Conservation (phyloP, 2,329 filamentous ascomycete species). For the Emericellopsis atlantica region DNA sequence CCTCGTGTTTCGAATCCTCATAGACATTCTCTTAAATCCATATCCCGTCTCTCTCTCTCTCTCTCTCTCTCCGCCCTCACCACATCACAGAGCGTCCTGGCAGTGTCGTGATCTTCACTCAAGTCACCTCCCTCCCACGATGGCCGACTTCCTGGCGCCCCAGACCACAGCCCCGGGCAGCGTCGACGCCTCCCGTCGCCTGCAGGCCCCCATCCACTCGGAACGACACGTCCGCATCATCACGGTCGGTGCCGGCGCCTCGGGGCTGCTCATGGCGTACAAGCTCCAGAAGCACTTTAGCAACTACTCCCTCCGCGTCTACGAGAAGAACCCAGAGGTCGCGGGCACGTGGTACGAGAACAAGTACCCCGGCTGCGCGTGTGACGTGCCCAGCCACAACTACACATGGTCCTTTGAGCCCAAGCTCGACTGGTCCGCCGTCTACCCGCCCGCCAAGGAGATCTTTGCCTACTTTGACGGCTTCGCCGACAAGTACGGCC, state of each 20-base stretch:
- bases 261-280: slow-evolving; percentile 14
- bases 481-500: slow-evolving; percentile 22
- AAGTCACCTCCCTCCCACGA: neutral
- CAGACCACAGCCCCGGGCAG: slow-evolving; percentile 6
- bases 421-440: slow-evolving; percentile 12
- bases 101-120: neutral
- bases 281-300: slow-evolving; percentile 32
- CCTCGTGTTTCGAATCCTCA: no score
- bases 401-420: slow-evolving; percentile 6
- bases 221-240: slow-evolving; percentile 9
- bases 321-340: slow-evolving; percentile 37
- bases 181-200: slow-evolving; percentile 6
- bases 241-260: slow-evolving; percentile 15
- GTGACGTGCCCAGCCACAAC: slow-evolving; percentile 16
- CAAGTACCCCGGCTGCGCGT: slow-evolving; percentile 43
- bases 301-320: slow-evolving; percentile 27
- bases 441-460: slow-evolving; percentile 27
- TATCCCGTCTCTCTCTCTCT: no score
- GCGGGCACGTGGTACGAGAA: slow-evolving; percentile 50
- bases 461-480: slow-evolving; percentile 16
- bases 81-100: neutral
- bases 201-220: slow-evolving; percentile 8
- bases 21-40: no score
- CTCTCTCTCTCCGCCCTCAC: no score
- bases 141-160: slow-evolving; percentile 6